A percentile compares a stretch with the other conserved stretches of the same genome.
phyloP scores from a whole-genome alignment of 2,329 filamentous ascomycete genomes.

The Pyrenochaeta sp. region DNA sequence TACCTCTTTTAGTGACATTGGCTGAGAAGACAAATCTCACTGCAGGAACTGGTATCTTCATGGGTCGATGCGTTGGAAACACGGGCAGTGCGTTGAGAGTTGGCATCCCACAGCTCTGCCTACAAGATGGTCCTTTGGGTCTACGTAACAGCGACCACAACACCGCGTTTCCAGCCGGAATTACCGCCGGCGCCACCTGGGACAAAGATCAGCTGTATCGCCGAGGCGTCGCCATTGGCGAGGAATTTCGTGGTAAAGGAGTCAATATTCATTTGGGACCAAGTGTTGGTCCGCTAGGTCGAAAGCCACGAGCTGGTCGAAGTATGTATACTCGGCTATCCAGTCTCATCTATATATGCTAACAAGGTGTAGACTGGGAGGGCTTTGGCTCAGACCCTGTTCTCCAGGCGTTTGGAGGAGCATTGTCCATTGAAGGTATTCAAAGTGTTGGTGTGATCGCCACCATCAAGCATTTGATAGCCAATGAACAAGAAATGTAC shows the following conservation, averaged over 20 bases:
- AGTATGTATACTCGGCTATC: constrained; percentile 40
- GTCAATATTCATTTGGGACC: constrained; percentile 77
- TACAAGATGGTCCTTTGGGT: constrained; percentile 74
- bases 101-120: constrained; percentile 71
- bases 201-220: constrained; percentile 76
- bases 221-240: constrained; percentile 72
- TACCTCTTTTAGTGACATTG: constrained; percentile 68
- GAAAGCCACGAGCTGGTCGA: constrained; percentile 69
- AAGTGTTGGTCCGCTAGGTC: constrained; percentile 73
- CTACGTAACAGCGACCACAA: constrained; percentile 77
- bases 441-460: constrained; percentile 79
- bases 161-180: constrained; percentile 81
- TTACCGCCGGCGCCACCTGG: constrained; percentile 78
- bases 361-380: constrained; percentile 66
- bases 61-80: constrained; percentile 78
- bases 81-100: constrained; percentile 75
- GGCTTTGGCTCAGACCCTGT: constrained; percentile 75
- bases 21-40: constrained; percentile 84
- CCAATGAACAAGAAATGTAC: constrained; percentile 74
- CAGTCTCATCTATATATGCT: neutral
- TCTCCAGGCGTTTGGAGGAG: constrained; percentile 76
- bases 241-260: constrained; percentile 78
- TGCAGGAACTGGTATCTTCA: constrained; percentile 73
- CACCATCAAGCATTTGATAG: constrained; percentile 72
- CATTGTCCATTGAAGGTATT: constrained; percentile 78